Evolutionary conservation across 225 moss, liverwort and hornwort genomes (phyloP).

Genomic region (Straminergon stramineum): DNA sequence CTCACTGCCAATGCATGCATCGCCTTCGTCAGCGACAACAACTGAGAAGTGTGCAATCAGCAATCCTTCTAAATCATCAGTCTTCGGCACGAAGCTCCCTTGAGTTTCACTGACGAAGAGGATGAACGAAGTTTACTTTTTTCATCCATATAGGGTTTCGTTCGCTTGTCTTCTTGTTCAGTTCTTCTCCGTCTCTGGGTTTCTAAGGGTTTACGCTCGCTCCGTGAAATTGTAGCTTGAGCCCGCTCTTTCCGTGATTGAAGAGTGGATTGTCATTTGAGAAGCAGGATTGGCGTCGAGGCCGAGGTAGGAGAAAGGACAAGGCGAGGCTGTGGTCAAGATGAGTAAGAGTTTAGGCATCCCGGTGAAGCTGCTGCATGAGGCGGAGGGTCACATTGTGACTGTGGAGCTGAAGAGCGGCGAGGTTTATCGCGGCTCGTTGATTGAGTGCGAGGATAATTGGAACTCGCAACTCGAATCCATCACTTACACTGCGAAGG

Average conservation of each 20-base stretch:
- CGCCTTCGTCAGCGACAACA: not conserved
- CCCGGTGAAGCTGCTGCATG: conserved; percentile 60
- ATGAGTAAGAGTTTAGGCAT: conserved; percentile 73
- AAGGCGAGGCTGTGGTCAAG: not conserved
- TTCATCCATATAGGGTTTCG: conserved; percentile 8
- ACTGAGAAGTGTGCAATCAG: not conserved
- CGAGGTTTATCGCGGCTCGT: conserved; percentile 52
- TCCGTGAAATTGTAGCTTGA: not conserved
- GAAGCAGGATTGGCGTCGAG: not conserved
- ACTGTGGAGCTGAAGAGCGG: conserved; percentile 68
- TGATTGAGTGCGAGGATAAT: conserved; percentile 67
- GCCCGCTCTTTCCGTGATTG: not conserved
- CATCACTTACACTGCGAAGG: conserved; percentile 59
- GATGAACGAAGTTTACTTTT: not conserved
- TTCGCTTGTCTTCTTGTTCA: not conserved
- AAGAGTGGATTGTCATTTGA: not conserved
- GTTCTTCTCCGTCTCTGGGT: not conserved
- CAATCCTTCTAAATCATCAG: not conserved
- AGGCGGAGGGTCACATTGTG: conserved; percentile 67
- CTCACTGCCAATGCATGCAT: not conserved
- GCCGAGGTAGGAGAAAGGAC: not conserved
- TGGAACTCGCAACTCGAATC: conserved; percentile 66
- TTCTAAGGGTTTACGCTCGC: not conserved
- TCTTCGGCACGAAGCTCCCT: not conserved
- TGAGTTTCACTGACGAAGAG: too few relatives aligned